phyloP scores from a whole-genome alignment of 2,329 filamentous ascomycete genomes.

The Nemania diffusa region DNA sequence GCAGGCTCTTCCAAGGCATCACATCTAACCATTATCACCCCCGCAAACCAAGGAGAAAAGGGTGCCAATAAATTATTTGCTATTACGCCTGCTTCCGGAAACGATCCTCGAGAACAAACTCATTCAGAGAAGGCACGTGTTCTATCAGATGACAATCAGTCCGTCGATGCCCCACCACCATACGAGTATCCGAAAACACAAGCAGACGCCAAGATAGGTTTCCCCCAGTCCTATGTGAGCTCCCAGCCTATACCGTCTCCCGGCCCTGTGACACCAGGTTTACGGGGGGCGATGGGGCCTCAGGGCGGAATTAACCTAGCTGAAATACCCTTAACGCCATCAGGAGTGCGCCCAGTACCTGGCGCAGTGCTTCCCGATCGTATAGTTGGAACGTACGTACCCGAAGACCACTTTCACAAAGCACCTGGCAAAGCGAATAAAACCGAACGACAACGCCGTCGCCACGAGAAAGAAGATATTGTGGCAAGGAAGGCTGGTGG shows the following conservation, averaged over 20 bases:
- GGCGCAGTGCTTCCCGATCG: slow-evolving; percentile 55
- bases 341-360: slow-evolving; percentile 40
- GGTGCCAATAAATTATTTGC: slow-evolving; percentile 25
- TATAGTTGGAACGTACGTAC: slow-evolving; percentile 58
- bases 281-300: slow-evolving; percentile 70
- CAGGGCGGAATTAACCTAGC: slow-evolving; percentile 70
- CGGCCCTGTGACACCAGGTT: slow-evolving; percentile 69
- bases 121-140: slow-evolving; percentile 54
- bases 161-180: slow-evolving; percentile 62
- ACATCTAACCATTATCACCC: slow-evolving; percentile 37
- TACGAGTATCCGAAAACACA: slow-evolving; percentile 62
- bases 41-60: slow-evolving; percentile 37
- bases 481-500: slow-evolving; percentile 66
- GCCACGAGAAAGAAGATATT: slow-evolving; percentile 73
- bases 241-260: slow-evolving; percentile 66
- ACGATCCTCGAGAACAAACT: slow-evolving; percentile 43
- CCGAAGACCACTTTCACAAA: slow-evolving; percentile 56
- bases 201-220: slow-evolving; percentile 61
- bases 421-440: slow-evolving; percentile 56
- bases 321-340: slow-evolving; percentile 66
- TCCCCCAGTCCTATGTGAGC: slow-evolving; percentile 64
- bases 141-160: slow-evolving; percentile 52
- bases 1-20: slow-evolving; percentile 27
- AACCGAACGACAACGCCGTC: slow-evolving; percentile 63
- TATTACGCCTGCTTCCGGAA: slow-evolving; percentile 45